Conservation (phyloP, 306 rosid species). For the Castanopsis chinensis region DNA sequence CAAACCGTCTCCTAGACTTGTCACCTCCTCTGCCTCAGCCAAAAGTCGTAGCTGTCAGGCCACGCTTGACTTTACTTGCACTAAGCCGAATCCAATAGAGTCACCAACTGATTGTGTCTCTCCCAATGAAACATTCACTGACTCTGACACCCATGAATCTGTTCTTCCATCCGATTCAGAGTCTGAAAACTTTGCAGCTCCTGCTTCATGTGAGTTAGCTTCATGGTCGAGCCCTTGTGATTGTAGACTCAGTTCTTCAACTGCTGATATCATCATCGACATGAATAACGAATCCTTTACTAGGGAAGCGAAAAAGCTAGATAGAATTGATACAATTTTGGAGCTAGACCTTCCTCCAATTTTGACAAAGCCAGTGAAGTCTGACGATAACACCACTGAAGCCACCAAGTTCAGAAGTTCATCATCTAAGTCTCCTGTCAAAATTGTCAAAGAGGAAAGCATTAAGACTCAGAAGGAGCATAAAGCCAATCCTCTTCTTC, state of each 20-base stretch:
- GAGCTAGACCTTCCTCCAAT: slow-evolving; percentile 58
- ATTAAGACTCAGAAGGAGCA: slow-evolving; percentile 31
- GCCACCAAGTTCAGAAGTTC: no score
- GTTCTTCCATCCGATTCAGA: slow-evolving; percentile 57
- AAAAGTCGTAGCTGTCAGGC: slow-evolving; percentile 31
- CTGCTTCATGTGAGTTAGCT: slow-evolving; percentile 33
- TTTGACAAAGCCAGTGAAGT: slow-evolving; percentile 49
- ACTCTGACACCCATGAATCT: slow-evolving; percentile 35
- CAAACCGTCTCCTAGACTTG: slow-evolving; percentile 59
- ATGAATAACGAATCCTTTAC: slow-evolving; percentile 44
- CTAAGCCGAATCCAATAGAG: slow-evolving; percentile 25
- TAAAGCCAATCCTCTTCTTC: slow-evolving; percentile 16
- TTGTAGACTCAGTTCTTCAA: slow-evolving; percentile 68
- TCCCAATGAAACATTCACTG: slow-evolving; percentile 48
- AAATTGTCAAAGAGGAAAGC: slow-evolving; percentile 38
- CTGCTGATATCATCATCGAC: slow-evolving; percentile 67
- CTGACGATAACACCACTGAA: background rate
- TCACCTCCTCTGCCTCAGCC: slow-evolving; percentile 35
- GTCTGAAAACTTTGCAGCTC: slow-evolving; percentile 30
- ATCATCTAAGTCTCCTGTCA: background rate
- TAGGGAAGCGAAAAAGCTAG: slow-evolving; percentile 38
- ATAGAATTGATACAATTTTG: slow-evolving; percentile 46
- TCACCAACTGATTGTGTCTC: slow-evolving; percentile 58
- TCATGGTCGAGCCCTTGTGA: slow-evolving; percentile 42
- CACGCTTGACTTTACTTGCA: slow-evolving; percentile 20